Evolutionary conservation across 768 basidiomycete species (phyloP), one percentile per base, ranked within the genome.

Genomic region (Naganishia vaughanmartiniae): DNA sequence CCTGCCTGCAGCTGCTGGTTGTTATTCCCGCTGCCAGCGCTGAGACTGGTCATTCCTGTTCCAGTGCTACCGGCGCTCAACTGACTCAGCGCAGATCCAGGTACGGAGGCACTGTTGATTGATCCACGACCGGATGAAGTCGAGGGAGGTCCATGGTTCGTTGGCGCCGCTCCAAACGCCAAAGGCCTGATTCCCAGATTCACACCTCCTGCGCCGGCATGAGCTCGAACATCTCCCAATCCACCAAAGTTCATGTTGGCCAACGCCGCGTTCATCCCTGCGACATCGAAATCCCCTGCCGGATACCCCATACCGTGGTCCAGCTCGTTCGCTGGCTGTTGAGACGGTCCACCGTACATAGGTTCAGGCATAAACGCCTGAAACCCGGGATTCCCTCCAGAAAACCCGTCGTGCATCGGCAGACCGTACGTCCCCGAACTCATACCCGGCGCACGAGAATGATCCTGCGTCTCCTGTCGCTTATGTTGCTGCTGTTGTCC

Each of bases 401-500:
- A n/a, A 39, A 55, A 39, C 24, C 36, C n/a, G 19, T 56, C 15
- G 14, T 33, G 31, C 67, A 28, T 45, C 30, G 51, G 19, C 28
- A 33, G 63, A 12, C 28, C 42, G 55, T 70, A 46, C 31, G 45
- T 34, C 30, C 48, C 28, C 42, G 24, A 31, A 39, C 31, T 45
- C 24, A 36, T 2, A 28, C 31, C 28, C 0, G 34, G 55, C 36
- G 11, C 15, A 14, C 39, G 54, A 4, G 54, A 54, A 39, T 34
- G 67, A 30, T 19, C 21, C 15, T 56, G 65, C n/a, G 65, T 10
- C 15, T 48, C 45, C 42, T 66, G 65, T 17, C 48, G 9, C 48
- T 66, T 46, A 34, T 66, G 67, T 12, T 69, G 55, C 39, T 69
- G 67, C 69, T 70, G 69, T 69, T 48, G 57, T 31, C 21, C n/a